Base-by-base conservation (phyloP, 2,329 filamentous ascomycete species). In the Colletotrichum echinochloae region DNA sequence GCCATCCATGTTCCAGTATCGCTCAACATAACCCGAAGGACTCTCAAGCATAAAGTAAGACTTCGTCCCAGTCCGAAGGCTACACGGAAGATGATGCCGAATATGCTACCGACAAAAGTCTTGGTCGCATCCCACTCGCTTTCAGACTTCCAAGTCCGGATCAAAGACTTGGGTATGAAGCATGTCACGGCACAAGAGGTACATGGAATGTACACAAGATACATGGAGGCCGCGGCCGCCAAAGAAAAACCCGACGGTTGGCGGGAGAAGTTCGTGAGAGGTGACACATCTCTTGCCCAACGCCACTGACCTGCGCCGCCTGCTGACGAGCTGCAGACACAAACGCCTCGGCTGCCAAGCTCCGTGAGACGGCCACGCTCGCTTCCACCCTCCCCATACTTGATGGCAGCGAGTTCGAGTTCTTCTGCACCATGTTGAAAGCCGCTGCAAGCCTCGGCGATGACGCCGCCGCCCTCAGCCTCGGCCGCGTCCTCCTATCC, bases 381-480 rank as follows among this genome's bases (percentile, higher is more conserved):
- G 11, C 55, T 16, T 6, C 18, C 3, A 1, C 2, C 12, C 46
- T 57, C 6, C 55, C 18, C 3, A 3, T 16, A 26, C 39, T 11
- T 6, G 1, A 0, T 72, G 0, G 70, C 71, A n/a, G 23, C n/a
- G 65, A 69, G 20, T 16, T 33, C 1, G n/a, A 55, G 18, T 33
- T 65, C 18, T 20, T 20, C 5, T 56, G 28, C 33, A 35, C 30
- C 23, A 70, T 82, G 64, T 79, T 81, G 75, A 67, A 75, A 44
- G 74, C 76, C 6, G 80, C 81, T 12, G 77, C 80, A 1, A 76
- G 75, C 18, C 73, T 75, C 60, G 77, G 79, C 37, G 73, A 78
- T 63, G 72, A 72, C 5, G 70, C 75, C 35, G 77, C 81, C 23
- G 79, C 78, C n/a, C 63, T 82, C 26, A 52, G 41, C 44, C 59